Percentiles rank a stretch among this genome's conserved stretches.
Evolutionary conservation across 768 basidiomycete species (phyloP).

Genomic region (Pisolithus microcarpus): DNA sequence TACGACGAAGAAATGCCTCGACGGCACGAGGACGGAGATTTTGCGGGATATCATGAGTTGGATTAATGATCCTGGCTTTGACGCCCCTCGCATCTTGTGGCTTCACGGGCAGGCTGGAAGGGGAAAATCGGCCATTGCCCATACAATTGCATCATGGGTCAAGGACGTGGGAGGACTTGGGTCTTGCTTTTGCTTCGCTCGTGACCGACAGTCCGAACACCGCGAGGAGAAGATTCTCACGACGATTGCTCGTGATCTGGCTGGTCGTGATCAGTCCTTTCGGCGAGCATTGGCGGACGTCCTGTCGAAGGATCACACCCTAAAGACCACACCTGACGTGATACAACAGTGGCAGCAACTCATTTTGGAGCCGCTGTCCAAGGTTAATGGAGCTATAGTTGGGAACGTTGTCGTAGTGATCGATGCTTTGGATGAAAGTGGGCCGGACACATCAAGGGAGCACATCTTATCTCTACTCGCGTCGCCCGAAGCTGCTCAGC

Average conservation of each 20-base stretch:
- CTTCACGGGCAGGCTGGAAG: not conserved
- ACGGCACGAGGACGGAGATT: constrained; percentile 9
- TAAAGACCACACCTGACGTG: not conserved
- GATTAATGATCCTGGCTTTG: not conserved
- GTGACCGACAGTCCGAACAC: not conserved
- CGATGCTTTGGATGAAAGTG: constrained; percentile 18
- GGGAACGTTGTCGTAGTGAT: constrained; percentile 23
- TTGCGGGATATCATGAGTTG: constrained; percentile 12
- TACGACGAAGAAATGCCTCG: constrained; percentile 5
- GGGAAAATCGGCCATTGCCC: not conserved
- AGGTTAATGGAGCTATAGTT: not conserved
- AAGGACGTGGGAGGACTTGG: constrained; percentile 7
- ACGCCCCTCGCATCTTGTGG: not conserved
- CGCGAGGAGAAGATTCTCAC: constrained; percentile 4
- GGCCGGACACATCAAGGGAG: not conserved
- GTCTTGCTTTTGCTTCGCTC: constrained; percentile 12
- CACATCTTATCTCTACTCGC: constrained; percentile 8
- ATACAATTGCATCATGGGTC: constrained; percentile 6
- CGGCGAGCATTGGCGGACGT: not conserved
- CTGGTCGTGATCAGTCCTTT: constrained; percentile 7
- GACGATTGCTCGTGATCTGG: constrained; percentile 8
- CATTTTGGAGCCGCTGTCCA: constrained; percentile 10
- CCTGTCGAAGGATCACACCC: not conserved
- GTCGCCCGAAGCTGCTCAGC: not conserved
- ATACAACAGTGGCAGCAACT: constrained; percentile 11